Evolutionary conservation across 1,139 yeast genomes (phyloP).

Genomic region (Candida sojae): DNA sequence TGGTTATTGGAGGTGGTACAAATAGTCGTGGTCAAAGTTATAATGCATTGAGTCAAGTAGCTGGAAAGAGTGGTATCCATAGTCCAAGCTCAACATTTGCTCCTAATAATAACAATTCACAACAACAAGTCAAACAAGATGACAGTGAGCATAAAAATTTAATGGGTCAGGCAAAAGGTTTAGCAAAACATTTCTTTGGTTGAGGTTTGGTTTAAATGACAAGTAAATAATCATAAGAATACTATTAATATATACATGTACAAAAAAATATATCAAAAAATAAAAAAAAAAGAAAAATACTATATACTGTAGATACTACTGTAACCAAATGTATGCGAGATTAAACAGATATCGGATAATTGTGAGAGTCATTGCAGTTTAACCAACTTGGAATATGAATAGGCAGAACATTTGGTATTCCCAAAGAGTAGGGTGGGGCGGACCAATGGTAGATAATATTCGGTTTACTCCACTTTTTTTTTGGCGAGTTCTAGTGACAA

Average conservation of each 20-base stretch:
- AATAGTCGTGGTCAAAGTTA: constrained; percentile 23
- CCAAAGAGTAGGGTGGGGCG: no score
- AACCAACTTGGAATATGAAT: no score
- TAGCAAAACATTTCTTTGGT: constrained; percentile 39
- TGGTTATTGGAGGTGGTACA: constrained; percentile 9
- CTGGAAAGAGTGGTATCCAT: constrained; percentile 44
- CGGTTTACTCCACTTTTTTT: no score
- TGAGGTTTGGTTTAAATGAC: constrained; percentile 2
- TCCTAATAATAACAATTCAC: background rate
- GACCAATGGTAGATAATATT: no score
- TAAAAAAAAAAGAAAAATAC: no score
- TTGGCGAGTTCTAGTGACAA: no score
- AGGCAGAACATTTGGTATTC: no score
- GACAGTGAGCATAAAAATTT: constrained; percentile 19
- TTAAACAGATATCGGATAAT: no score
- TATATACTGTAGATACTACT: no score
- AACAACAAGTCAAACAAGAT: constrained; percentile 1
- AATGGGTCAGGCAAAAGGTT: constrained; percentile 43
- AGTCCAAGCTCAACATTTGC: constrained; percentile 28
- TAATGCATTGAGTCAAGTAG: constrained; percentile 52
- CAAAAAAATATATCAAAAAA: no score
- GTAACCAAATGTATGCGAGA: no score
- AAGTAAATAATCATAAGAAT: background rate
- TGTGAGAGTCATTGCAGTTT: no score
- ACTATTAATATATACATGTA: background rate